Evolutionary conservation across 1,139 yeast species (phyloP), one percentile per base, ranked within the genome.

Genomic region (Hanseniaspora uvarum): DNA sequence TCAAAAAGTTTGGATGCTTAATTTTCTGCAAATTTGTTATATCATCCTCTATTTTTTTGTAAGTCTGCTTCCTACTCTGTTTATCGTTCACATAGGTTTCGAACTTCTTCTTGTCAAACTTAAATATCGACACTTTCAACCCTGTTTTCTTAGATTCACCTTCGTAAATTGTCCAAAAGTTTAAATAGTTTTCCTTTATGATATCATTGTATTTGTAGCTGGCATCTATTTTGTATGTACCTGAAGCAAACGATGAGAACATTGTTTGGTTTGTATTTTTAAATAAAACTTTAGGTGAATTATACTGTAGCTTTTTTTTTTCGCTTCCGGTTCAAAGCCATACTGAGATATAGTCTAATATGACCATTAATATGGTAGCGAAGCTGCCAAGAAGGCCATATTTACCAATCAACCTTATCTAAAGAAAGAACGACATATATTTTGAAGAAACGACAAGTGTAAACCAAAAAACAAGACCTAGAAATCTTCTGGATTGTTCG

Each of bases 101-200:
- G 60, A 86, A 79, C 58, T 80, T 80, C 63, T 83, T 78, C 70
- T 89, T 92, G 65, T 86, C 96, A 63, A 89, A 86, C 36, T 86
- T 82, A 68, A 92, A 88, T 19, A 92, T 94, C 7, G 95, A 84
- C 1, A 81, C 80, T 81, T 7, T 61, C 58, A 8, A 62, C 55
- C 37, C 55, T 46, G 10, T 61, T 52, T 74, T 70, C 59, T 80
- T 80, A 53, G 79, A 81, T 61, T 83, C 85, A 30, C 94, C 97
- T 1, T 92, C 87, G 61, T 80, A 86, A 0, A 92, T 79, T 11
- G 80, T 68, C 97, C 97, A 92, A 18, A 94, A 87, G 33, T 87
- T 26, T 8, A 43, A 12, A 16, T 50, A 50, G 12, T 50, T 50
- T 5, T 46, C 38, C 8, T 36, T 50, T 5, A 28, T 28, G 23